Evolutionary conservation across 164 flowering plant species (phyloP).

Genomic region (Amborella trichopoda): DNA sequence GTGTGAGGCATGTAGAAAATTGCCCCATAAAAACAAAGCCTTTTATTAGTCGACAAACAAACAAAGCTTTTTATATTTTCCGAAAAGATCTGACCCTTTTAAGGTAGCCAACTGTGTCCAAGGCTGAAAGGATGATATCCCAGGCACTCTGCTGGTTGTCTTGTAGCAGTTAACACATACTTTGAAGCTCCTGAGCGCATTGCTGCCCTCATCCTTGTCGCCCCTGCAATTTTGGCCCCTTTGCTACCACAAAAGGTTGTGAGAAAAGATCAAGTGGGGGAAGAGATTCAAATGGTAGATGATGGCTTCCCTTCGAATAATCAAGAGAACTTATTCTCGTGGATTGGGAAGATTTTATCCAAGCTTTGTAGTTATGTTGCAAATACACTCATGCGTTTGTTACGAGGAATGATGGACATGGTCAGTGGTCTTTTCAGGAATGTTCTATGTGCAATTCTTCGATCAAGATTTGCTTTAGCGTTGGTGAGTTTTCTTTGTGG

Average conservation of each 20-base stretch:
- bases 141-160: slow-evolving; percentile 95
- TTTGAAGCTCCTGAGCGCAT: slow-evolving; percentile 88
- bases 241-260: slow-evolving; percentile 8
- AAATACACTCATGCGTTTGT: slow-evolving; percentile 17
- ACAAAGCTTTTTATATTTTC: too few species aligned
- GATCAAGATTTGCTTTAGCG: slow-evolving; percentile 46
- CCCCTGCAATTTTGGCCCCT: slow-evolving; percentile 89
- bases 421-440: slow-evolving; percentile 38
- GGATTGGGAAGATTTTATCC: slow-evolving; percentile 21
- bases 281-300: slow-evolving; percentile 13
- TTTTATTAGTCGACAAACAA: too few species aligned
- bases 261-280: slow-evolving; percentile 11
- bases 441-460: slow-evolving; percentile 43
- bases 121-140: slow-evolving; percentile 9
- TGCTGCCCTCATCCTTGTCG: slow-evolving; percentile 88
- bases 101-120: slow-evolving; percentile 11
- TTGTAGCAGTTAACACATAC: slow-evolving; percentile 71
- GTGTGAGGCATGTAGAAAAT: too few species aligned
- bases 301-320: slow-evolving; percentile 12
- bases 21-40: too few species aligned
- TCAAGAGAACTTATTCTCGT: slow-evolving; percentile 19
- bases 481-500: too few species aligned
- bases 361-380: slow-evolving; percentile 21
- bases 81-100: too few species aligned
- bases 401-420: slow-evolving; percentile 37